Conservation (phyloP, 768 basidiomycete species). For the Chalciporus pseudorubinellus region DNA sequence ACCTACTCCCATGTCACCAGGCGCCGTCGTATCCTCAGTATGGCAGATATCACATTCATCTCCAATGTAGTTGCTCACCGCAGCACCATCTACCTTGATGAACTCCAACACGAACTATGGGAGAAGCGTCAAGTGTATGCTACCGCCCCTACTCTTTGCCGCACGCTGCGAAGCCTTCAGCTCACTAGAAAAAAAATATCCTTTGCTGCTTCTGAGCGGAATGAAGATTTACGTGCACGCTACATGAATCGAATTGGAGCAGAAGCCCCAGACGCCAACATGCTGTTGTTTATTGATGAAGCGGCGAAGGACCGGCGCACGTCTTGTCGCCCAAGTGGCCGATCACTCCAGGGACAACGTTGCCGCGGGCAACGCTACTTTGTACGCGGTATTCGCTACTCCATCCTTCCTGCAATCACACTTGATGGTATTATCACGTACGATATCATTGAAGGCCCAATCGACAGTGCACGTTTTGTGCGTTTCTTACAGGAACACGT, state of each 20-base stretch:
- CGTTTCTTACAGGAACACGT: slow-evolving; percentile 9
- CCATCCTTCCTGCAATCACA: slow-evolving; percentile 13
- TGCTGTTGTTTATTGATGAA: slow-evolving; percentile 22
- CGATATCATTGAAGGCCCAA: slow-evolving; percentile 15
- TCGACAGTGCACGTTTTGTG: slow-evolving; percentile 6
- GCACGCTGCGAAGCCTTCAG: neutral
- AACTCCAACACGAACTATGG: slow-evolving; percentile 7
- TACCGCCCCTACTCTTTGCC: slow-evolving; percentile 1
- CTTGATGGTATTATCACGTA: slow-evolving; percentile 20
- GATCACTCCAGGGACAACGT: neutral
- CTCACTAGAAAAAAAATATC: slow-evolving; percentile 12
- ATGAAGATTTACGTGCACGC: slow-evolving; percentile 9
- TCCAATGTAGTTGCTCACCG: neutral
- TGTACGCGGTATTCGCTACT: slow-evolving; percentile 8
- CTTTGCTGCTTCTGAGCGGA: slow-evolving; percentile 13
- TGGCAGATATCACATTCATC: neutral
- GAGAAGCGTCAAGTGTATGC: neutral
- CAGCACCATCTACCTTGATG: slow-evolving; percentile 9
- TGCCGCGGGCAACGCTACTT: slow-evolving; percentile 9
- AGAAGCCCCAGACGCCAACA: slow-evolving; percentile 17
- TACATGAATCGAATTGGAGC: slow-evolving; percentile 11
- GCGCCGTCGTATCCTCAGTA: neutral
- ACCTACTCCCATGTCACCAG: neutral
- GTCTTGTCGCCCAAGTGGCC: neutral
- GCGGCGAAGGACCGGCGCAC: slow-evolving; percentile 10